Conservation (phyloP, 192 early-diverging fungal genomes). For the Podila epigama region DNA sequence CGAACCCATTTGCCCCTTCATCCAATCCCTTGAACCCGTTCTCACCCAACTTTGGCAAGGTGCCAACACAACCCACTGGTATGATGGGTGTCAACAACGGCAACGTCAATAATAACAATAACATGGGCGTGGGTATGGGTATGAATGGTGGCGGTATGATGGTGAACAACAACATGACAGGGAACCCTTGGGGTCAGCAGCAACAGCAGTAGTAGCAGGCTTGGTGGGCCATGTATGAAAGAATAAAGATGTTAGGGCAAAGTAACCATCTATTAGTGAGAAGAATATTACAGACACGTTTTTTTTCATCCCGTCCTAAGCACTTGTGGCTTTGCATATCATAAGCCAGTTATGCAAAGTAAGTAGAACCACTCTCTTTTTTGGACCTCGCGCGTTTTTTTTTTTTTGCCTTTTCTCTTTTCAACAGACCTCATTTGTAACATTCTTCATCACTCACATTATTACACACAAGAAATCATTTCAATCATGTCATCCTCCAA, state of each 20-base stretch:
- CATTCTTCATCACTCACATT: conserved; percentile 1
- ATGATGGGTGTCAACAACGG: conserved; percentile 20
- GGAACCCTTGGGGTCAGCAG: conserved; percentile 1
- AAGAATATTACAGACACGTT: no score
- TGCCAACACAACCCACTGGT: conserved; percentile 26
- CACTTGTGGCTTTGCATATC: no score
- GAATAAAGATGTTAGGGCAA: no score
- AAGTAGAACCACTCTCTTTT: no score
- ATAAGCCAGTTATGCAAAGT: no score
- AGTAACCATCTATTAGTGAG: no score
- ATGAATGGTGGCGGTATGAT: background rate
- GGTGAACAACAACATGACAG: conserved; percentile 2
- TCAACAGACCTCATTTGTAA: no score
- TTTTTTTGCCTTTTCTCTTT: no score
- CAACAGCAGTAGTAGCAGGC: conserved; percentile 3
- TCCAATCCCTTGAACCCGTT: conserved; percentile 40
- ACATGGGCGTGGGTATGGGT: conserved; percentile 17
- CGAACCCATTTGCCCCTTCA: conserved; percentile 45
- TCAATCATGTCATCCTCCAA: conserved; percentile 25
- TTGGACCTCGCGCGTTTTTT: no score
- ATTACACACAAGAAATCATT: background rate
- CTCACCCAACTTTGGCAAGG: conserved; percentile 47
- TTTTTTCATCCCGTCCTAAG: no score
- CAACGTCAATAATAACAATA: background rate
- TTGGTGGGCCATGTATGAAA: no score